phyloP scores from a whole-genome alignment of 1,284 basidiomycete species.

The Peniophora sp. region DNA sequence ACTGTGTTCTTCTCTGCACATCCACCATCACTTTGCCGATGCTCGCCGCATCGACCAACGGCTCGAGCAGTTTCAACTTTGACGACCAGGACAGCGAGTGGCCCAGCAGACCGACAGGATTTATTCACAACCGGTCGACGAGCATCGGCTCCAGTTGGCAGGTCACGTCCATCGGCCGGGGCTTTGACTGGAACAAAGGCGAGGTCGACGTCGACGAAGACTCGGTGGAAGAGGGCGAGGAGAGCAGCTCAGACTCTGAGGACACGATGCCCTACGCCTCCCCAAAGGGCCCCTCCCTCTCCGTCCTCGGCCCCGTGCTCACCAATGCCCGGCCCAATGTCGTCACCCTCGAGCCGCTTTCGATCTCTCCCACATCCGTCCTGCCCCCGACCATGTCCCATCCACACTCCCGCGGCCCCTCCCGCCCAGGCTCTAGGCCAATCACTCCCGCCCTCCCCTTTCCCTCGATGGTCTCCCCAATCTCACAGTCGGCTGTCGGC shows the following conservation, averaged over 20 bases:
- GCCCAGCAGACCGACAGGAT: constrained; percentile 29
- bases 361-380: constrained; percentile 22
- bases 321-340: constrained; percentile 1
- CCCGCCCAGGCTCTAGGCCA: constrained; percentile 22
- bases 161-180: constrained; percentile 72
- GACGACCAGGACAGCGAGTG: constrained; percentile 54
- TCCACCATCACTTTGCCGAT: constrained; percentile 23
- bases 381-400: constrained; percentile 13
- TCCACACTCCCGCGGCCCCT: constrained; percentile 18
- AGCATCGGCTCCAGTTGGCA: constrained; percentile 72
- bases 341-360: constrained; percentile 19
- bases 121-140: constrained; percentile 49
- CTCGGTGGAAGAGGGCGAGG: constrained; percentile 7
- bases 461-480: too few species aligned
- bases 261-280: constrained; percentile 7
- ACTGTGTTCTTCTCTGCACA: background rate
- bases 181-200: constrained; percentile 63
- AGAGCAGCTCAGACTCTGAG: constrained; percentile 10
- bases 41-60: constrained; percentile 42
- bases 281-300: constrained; percentile 2
- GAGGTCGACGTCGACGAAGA: constrained; percentile 20
- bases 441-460: constrained; percentile 10
- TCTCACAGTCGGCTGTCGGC: constrained; percentile 10
- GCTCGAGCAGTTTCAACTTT: constrained; percentile 44
- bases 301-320: background rate